Conservation (phyloP, 1,139 yeast species). For the Candida sanyaensis region DNA sequence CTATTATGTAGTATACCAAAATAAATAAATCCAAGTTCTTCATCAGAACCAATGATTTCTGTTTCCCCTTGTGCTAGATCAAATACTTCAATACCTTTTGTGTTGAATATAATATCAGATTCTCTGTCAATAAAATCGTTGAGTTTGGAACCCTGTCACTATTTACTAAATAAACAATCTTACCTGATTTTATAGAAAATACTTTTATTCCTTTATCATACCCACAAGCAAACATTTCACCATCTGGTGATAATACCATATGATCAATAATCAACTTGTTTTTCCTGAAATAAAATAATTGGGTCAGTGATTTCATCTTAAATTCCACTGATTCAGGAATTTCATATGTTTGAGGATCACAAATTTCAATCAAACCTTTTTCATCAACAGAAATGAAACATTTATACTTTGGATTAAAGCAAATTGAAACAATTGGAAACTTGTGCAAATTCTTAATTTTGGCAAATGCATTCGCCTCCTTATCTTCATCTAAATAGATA, state of each 20-base stretch:
- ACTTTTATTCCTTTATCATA: background rate
- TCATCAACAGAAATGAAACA: conserved; percentile 41
- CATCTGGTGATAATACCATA: background rate
- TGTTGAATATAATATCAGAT: conserved; percentile 9
- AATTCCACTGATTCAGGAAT: conserved; percentile 26
- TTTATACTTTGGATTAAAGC: conserved; percentile 27
- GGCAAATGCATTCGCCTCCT: conserved; percentile 4
- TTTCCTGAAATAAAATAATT: conserved; percentile 37
- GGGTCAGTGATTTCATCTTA: conserved; percentile 43
- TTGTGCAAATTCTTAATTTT: conserved; percentile 25
- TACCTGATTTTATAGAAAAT: conserved; percentile 4
- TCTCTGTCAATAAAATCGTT: conserved; percentile 7
- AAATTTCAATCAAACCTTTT: conserved; percentile 47
- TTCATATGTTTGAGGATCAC: conserved; percentile 24
- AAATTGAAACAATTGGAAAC: conserved; percentile 25
- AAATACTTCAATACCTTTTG: background rate
- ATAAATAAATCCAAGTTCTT: background rate
- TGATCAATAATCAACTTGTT: conserved; percentile 9
- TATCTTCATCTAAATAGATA: conserved; percentile 18
- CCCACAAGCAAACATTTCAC: conserved; percentile 3
- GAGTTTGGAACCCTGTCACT: conserved; percentile 3
- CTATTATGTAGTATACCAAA: background rate
- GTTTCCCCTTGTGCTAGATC: background rate
- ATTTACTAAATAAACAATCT: conserved; percentile 3
- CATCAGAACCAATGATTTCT: background rate